phyloP scores from a whole-genome alignment of 164 flowering plant species.

The Tinospora cordifolia region DNA sequence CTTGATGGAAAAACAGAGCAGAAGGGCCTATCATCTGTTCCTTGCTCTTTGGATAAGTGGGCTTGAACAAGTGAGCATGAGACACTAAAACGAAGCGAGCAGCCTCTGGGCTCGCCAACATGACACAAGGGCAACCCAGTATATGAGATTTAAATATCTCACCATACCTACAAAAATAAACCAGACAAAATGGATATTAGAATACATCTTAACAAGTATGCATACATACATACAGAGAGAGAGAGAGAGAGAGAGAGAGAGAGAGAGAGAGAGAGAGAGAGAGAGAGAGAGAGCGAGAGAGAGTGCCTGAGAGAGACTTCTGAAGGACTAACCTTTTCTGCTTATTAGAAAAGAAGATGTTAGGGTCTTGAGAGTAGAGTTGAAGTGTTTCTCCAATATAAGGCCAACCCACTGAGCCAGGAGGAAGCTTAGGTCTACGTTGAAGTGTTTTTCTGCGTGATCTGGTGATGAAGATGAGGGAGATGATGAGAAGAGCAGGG shows the following conservation, averaged over 20 bases:
- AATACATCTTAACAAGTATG: too few relatives aligned
- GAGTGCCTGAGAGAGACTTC: background rate
- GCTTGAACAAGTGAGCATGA: conserved; percentile 79
- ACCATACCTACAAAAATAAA: conserved; percentile 47
- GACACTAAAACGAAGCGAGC: conserved; percentile 64
- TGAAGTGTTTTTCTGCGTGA: conserved; percentile 13
- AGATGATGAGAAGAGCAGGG: conserved; percentile 13
- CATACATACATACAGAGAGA: background rate
- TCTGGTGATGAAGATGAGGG: conserved; percentile 17
- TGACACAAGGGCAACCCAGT: conserved; percentile 75
- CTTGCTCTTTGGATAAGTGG: conserved; percentile 86
- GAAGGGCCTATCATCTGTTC: conserved; percentile 65
- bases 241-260: too few relatives aligned
- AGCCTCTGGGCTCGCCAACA: conserved; percentile 88
- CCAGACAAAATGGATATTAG: background rate
- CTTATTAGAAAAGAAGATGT: conserved; percentile 51
- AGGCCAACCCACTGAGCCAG: conserved; percentile 91
- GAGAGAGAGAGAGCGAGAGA: too few relatives aligned
- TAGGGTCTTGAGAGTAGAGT: conserved; percentile 75
- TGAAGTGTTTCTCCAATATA: conserved; percentile 74
- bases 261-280: too few relatives aligned
- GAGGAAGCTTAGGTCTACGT: conserved; percentile 47
- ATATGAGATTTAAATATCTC: conserved; percentile 85
- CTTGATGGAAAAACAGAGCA: conserved; percentile 86
- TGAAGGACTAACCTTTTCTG: conserved; percentile 41